These are phyloP conservation scores for Ceratobasidium sp. DNA, from an alignment of 1,284 basidiomycete genomes.

Conservation along the genomic window DNA sequence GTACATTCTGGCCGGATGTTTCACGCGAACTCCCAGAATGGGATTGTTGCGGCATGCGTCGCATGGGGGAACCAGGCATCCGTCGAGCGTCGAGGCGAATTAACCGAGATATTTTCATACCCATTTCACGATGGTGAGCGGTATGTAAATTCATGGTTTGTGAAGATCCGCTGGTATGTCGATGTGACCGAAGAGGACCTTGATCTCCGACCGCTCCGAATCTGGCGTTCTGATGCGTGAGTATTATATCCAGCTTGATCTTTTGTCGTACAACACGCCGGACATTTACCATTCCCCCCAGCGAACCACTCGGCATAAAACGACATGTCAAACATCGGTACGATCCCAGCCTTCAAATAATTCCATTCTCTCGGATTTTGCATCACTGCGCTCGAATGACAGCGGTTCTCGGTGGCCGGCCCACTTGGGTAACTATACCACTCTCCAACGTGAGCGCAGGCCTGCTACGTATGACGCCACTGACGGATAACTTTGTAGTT, in stretches of 20 bases:
- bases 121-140: not conserved
- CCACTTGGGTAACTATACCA: conserved; percentile 4
- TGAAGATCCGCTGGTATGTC: conserved; percentile 18
- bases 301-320: not conserved
- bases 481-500: not conserved
- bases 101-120: conserved; percentile 12
- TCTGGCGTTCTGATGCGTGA: conserved; percentile 11
- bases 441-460: not conserved
- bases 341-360: not conserved
- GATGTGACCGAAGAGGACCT: not conserved
- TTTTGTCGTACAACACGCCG: not conserved
- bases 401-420: not conserved
- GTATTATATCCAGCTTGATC: not conserved
- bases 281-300: not conserved
- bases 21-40: conserved; percentile 10
- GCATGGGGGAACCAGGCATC: not conserved
- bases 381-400: conserved; percentile 7
- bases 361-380: not conserved
- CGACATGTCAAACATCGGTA: not conserved
- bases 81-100: conserved; percentile 2
- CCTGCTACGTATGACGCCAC: not conserved
- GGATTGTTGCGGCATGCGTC: conserved; percentile 14
- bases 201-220: not conserved
- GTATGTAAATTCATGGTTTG: not conserved
- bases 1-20: not conserved